Evolutionary conservation across 1,139 yeast species (phyloP).

Genomic region (Blastobotrys proliferans): DNA sequence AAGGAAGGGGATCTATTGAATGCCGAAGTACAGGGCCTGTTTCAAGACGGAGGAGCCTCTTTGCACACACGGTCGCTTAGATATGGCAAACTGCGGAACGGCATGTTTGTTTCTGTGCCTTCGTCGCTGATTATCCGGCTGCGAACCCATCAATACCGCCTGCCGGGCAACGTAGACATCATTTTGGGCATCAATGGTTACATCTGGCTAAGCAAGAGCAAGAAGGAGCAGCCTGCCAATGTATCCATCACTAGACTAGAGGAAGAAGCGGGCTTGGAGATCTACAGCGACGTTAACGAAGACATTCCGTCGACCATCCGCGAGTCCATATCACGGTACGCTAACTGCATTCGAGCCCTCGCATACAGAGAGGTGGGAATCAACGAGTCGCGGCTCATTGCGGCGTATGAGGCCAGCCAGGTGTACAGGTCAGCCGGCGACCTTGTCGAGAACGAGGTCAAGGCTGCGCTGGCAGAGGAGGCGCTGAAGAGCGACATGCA

Average conservation of each 20-base stretch:
- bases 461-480: constrained; percentile 70
- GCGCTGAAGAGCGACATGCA: constrained; percentile 38
- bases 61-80: constrained; percentile 91
- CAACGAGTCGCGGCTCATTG: constrained; percentile 70
- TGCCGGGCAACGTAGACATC: constrained; percentile 88
- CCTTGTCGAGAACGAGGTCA: constrained; percentile 68
- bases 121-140: constrained; percentile 77
- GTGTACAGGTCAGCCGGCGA: constrained; percentile 70
- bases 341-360: constrained; percentile 76
- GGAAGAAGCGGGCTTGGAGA: constrained; percentile 93
- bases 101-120: constrained; percentile 76
- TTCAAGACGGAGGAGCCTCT: constrained; percentile 87
- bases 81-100: constrained; percentile 93
- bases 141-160: constrained; percentile 76
- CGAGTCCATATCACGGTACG: constrained; percentile 76
- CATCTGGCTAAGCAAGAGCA: constrained; percentile 83
- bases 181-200: constrained; percentile 94
- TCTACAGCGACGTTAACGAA: constrained; percentile 88
- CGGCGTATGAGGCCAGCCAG: constrained; percentile 88
- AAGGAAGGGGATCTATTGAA: constrained; percentile 96
- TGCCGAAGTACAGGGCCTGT: constrained; percentile 92
- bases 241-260: constrained; percentile 81
- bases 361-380: constrained; percentile 82
- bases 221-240: constrained; percentile 36
- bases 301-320: constrained; percentile 56